A percentile compares a stretch with the other conserved stretches of the same genome.
phyloP scores from a whole-genome alignment of 345 rosid species.

The Lepidium sativum region DNA sequence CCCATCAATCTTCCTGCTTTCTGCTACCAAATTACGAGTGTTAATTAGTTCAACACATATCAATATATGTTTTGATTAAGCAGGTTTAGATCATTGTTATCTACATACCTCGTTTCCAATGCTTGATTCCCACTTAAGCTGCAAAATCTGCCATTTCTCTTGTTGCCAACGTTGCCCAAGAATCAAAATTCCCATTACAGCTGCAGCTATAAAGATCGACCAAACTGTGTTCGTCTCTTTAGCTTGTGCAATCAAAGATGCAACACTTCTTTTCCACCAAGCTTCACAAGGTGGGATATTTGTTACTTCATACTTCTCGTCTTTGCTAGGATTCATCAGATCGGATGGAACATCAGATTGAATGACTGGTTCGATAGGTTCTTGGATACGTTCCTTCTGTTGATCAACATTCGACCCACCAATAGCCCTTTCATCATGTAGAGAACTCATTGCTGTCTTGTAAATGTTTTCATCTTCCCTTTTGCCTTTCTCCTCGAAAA shows the following conservation, averaged over 20 bases:
- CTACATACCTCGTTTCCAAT: conserved; percentile 55
- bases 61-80: neutral
- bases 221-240: conserved; percentile 85
- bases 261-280: conserved; percentile 95
- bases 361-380: conserved; percentile 32
- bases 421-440: conserved; percentile 39
- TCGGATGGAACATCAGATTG: conserved; percentile 32
- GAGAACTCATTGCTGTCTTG: conserved; percentile 37
- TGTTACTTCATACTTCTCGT: conserved; percentile 31
- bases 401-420: conserved; percentile 38
- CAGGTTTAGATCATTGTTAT: neutral
- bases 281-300: conserved; percentile 64
- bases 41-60: neutral
- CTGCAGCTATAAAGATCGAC: conserved; percentile 88
- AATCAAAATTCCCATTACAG: conserved; percentile 90
- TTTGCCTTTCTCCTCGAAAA: conserved; percentile 38
- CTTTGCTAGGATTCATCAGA: conserved; percentile 31
- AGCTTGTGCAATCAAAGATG: conserved; percentile 63
- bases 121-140: conserved; percentile 65
- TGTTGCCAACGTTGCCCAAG: conserved; percentile 92
- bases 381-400: conserved; percentile 29
- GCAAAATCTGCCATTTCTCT: conserved; percentile 86
- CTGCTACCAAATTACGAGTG: conserved; percentile 26
- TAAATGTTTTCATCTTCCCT: conserved; percentile 44
- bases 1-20: conserved; percentile 57